Evolutionary conservation across 1,284 basidiomycete genomes (phyloP), one percentile per base, ranked within the genome.

Genomic region (Moniliella sp.): DNA sequence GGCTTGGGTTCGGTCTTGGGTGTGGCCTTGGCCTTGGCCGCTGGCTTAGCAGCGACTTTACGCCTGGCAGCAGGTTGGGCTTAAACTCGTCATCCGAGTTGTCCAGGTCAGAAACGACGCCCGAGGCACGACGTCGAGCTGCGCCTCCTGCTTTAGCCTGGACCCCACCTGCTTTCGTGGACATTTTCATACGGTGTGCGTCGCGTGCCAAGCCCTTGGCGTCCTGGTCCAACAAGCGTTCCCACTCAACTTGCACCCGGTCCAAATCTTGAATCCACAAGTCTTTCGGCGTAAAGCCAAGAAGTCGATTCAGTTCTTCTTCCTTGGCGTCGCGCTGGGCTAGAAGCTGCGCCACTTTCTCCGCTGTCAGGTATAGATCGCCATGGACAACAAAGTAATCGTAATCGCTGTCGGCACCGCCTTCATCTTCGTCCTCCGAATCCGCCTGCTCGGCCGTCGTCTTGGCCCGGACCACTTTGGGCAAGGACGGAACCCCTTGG

Each of bases 361-460:
- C 88, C 46, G 71, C 74, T 1, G 91, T 97, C 65, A 97, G 67
- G 63, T 76, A 91, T 68, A 74, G 86, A 57, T 97, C 86, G 4
- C 80, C 66, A 88, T 97, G 97, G 16, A 78, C 74, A 39, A 99
- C 66, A 38, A 97, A 64, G 64, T 99, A 97, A 61, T 99, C 88
- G 55, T 68, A 99, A 62, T 94, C 91, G 25, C 70, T 70, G 12
- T 39, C 33, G 4, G 33, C 15, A n/a, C 52, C 55, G 7, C 40
- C 46, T 2, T 61, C 66, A 3, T 67, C 68, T 3, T 69, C 71
- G 4, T 72, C 73, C 1, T 68, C 69, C 1, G 73, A 71, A 42
- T 76, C 76, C 5, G 36, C 25, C 17, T 46, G 40, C n/a, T 45
- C 43, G 0, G 71, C 70, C 50, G 82, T 78, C 1, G 72, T 77